phyloP scores from a whole-genome alignment of 2,329 filamentous ascomycete species.

The Mollisia scopiformis region DNA sequence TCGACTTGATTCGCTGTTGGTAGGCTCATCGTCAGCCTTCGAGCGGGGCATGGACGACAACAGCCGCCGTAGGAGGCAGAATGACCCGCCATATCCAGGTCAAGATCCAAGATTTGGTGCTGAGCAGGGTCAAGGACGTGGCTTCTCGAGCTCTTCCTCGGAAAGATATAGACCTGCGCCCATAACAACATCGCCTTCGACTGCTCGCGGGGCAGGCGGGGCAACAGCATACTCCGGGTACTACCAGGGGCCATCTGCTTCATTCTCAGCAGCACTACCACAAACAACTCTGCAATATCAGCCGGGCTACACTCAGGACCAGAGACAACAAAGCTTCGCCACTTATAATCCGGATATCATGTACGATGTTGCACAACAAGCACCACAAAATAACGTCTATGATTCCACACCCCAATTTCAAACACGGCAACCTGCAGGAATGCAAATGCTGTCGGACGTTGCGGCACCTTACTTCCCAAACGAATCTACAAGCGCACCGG shows the following conservation, averaged over 20 bases:
- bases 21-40: constrained; percentile 53
- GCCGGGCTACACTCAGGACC: constrained; percentile 49
- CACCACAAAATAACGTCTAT: constrained; percentile 68
- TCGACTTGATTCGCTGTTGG: constrained; percentile 63
- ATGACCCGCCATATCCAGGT: constrained; percentile 69
- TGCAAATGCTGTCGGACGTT: constrained; percentile 76
- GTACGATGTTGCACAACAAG: constrained; percentile 75
- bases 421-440: constrained; percentile 73
- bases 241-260: constrained; percentile 56
- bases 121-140: constrained; percentile 32
- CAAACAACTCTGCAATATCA: constrained; percentile 42
- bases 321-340: constrained; percentile 55
- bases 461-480: constrained; percentile 76
- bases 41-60: constrained; percentile 78
- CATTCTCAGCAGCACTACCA: constrained; percentile 46
- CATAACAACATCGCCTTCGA: constrained; percentile 49
- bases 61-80: constrained; percentile 73
- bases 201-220: constrained; percentile 50
- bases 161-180: constrained; percentile 53
- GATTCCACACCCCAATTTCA: constrained; percentile 74
- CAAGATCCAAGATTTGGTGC: constrained; percentile 55
- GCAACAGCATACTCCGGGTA: constrained; percentile 60
- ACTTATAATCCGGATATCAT: constrained; percentile 70
- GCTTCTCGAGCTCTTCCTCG: constrained; percentile 28
- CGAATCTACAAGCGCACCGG: constrained; percentile 65